phyloP scores from a whole-genome alignment of 306 rosid genomes.

The Carpinus viminea region DNA sequence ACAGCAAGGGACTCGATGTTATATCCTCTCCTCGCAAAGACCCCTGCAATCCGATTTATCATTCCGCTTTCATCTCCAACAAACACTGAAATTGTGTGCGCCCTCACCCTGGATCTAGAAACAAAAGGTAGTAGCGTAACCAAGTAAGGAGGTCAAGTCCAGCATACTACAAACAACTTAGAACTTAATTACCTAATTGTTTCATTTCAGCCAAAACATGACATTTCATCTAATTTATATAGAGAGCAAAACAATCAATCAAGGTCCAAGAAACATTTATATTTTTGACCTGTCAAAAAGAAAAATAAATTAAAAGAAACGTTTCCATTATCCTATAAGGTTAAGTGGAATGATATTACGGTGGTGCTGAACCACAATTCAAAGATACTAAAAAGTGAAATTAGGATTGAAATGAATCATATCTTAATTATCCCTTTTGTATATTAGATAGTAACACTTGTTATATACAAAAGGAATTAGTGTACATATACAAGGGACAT shows the following conservation, averaged over 20 bases:
- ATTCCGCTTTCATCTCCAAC: conserved; percentile 90
- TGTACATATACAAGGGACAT: neutral
- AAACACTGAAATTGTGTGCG: conserved; percentile 80
- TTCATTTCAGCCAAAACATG: neutral
- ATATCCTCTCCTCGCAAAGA: conserved; percentile 76
- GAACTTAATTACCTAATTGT: neutral
- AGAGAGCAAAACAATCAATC: neutral
- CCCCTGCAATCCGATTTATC: conserved; percentile 82
- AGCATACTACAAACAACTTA: neutral
- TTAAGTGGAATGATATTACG: neutral
- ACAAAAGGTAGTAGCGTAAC: neutral
- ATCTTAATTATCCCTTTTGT: neutral
- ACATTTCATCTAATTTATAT: neutral
- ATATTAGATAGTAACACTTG: neutral
- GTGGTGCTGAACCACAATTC: neutral
- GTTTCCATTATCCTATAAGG: neutral
- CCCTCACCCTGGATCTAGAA: conserved; percentile 44
- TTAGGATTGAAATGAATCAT: neutral
- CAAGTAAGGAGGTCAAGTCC: conserved; percentile 7
- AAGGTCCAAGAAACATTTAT: neutral
- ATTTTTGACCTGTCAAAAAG: neutral
- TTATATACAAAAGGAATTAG: neutral
- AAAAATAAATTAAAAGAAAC: neutral
- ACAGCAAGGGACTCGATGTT: conserved; percentile 85
- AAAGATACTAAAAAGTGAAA: neutral